A percentile compares a stretch with the other conserved stretches of the same genome.
Conservation (phyloP, 2,329 filamentous ascomycete genomes). For the Chalaropsis thielavioides region DNA sequence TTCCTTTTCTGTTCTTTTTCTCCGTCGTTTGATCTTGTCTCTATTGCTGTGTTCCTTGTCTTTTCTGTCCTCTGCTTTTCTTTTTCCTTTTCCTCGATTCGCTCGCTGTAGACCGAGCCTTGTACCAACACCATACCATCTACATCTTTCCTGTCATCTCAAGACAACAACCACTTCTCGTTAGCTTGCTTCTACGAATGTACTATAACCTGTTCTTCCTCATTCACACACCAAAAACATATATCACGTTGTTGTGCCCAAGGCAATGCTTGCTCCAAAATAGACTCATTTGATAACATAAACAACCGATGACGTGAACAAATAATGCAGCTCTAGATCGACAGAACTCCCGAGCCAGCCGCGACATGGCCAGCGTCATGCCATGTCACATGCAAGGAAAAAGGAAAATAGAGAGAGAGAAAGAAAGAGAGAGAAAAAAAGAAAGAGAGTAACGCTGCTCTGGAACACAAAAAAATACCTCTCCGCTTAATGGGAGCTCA, state of each 20-base stretch:
- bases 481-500: conserved; percentile 3
- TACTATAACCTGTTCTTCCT: background rate
- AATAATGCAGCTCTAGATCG: background rate
- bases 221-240: background rate
- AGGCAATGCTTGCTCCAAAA: background rate
- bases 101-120: conserved; percentile 3
- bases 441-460: background rate
- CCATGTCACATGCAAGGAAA: background rate
- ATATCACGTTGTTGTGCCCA: background rate
- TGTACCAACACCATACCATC: background rate
- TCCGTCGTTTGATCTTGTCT: background rate
- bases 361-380: background rate
- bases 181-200: background rate
- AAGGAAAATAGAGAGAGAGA: background rate
- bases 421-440: background rate
- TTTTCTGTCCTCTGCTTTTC: background rate
- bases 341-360: background rate
- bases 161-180: background rate
- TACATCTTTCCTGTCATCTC: background rate
- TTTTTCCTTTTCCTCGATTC: background rate
- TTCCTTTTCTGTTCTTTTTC: background rate
- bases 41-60: background rate
- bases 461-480: background rate
- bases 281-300: background rate
- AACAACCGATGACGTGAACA: background rate